Base-by-base conservation (phyloP, 441 rosid species). In the Adansonia grandidieri region DNA sequence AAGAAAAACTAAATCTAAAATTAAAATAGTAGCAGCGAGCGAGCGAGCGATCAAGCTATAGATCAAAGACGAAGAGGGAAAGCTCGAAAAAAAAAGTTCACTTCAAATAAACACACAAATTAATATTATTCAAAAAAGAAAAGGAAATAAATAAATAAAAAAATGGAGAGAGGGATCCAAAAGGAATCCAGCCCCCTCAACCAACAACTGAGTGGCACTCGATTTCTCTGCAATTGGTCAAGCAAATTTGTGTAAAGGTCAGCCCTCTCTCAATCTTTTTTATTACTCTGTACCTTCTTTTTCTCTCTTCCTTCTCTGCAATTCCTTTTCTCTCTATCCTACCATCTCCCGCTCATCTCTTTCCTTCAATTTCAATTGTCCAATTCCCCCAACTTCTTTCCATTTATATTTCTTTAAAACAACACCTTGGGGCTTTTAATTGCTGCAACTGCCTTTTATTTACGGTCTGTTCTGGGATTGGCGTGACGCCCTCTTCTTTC, bases 281-380 rank as follows among this genome's bases (percentile, higher is more conserved):
- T 73, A 40, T 17, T 83, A 77, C 87, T 88, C 77, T 77, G 37
- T 37, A 80, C 80, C 87, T 81, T 80, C 24, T 42, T 6, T 81
- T 80, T 79, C 22, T 47, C 70, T 77, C 85, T 89, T 87, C 91
- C 80, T 87, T 75, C 60, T 76, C 61, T 72, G 84, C 86, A 82
- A 82, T 88, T 83, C 86, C 72, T 71, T 57, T 68, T 82, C 80
- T 82, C 81, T 81, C 40, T 37, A 83, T 86, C 85, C 32, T 62
- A 53, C 73, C 45, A 77, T 37, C 85, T 88, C 81, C 72, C 47
- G 79, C 87, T 89, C 91, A 91, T 94, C 96, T 83, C 87, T 81
- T 69, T 75, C 24, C 76, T 71, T 80, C 50, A 20, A 81, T 87
- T 87, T 86, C 79, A 81, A 82, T 80, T 82, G 78, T 76, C 28